Base-by-base conservation (phyloP, 1,284 basidiomycete species). In the Athelia sp. region DNA sequence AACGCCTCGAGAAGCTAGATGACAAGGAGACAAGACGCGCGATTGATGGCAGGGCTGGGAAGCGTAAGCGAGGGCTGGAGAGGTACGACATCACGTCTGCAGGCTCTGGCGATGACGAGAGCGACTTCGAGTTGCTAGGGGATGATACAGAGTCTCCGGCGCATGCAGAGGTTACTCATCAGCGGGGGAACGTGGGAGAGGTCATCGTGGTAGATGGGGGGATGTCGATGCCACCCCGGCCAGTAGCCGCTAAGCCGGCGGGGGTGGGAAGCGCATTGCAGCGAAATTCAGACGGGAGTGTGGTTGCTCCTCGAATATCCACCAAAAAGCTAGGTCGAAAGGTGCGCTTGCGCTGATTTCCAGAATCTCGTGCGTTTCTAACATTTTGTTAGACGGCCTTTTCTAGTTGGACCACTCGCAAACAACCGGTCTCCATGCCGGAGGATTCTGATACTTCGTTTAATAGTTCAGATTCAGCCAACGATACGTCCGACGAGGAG, bases 391-490 rank as follows among this genome's bases (percentile, higher is more conserved):
- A 73, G 70, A 61, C 60, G 45, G 53, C 53, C 44, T 75, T 73
- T 57, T 63, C 62, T 46, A 66, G 62, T 45, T 76, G 78, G 79
- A 58, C 53, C 21, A 55, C 36, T 38, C 31, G 54, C 52, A 55
- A 51, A 21, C 56, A 51, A 32, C 54, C 56, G 31, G 47, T 50
- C 8, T 13, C 13, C 13, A 29, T 13, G 4, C 50, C 53, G 21
- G 43, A 49, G n/a, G 70, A 73, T 11, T 82, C 82, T 3, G 82
- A 86, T 48, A 71, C 74, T 2, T 87, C 86, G 0, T 90, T 86
- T 53, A 82, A 88, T 62, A 88, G 85, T 58, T 89, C 87, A 3
- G 84, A 87, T 62, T 89, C 85, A 18, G 81, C 71, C 8, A 72
- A 81, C 53, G 83, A 85, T 54, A 63, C 70, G 2, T 59, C 67